phyloP scores from a whole-genome alignment of 805 yeast genomes.

The Schwanniomyces pseudopolymorphus region DNA sequence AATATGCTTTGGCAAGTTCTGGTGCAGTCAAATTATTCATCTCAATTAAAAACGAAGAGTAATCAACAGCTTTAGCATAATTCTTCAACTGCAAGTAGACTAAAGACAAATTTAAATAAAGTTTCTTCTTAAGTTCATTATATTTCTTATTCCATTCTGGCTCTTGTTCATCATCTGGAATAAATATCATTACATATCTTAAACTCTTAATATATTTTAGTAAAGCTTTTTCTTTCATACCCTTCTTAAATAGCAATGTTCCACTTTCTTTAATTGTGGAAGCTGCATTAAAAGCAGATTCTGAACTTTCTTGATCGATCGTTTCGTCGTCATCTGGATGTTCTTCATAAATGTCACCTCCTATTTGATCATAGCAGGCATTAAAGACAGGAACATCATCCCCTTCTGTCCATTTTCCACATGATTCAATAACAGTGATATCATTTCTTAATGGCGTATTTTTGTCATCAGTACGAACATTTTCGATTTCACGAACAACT shows the following conservation, averaged over 20 bases:
- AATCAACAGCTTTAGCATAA: conserved; percentile 51
- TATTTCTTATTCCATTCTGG: conserved; percentile 52
- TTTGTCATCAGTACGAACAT: conserved; percentile 38
- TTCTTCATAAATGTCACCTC: conserved; percentile 75
- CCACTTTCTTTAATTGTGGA: conserved; percentile 67
- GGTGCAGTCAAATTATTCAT: conserved; percentile 30
- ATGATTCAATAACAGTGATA: conserved; percentile 48
- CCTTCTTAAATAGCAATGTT: conserved; percentile 54
- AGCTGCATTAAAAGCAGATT: conserved; percentile 51
- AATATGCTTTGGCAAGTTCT: conserved; percentile 60
- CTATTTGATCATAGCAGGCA: conserved; percentile 59
- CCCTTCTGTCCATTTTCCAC: conserved; percentile 62
- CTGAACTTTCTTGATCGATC: conserved; percentile 58
- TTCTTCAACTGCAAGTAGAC: conserved; percentile 49
- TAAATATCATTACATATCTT: conserved; percentile 67
- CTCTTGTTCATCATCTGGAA: conserved; percentile 68
- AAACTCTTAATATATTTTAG: conserved; percentile 66
- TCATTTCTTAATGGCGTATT: conserved; percentile 41
- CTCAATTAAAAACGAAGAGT: conserved; percentile 57
- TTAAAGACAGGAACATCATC: conserved; percentile 59
- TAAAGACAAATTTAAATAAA: conserved; percentile 60
- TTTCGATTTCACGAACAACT: conserved; percentile 65
- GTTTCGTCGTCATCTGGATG: conserved; percentile 69
- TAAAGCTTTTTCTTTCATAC: conserved; percentile 50
- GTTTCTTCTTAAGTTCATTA: conserved; percentile 49